phyloP scores from a whole-genome alignment of 139 green algal genomes.

The Diplosphaera chodatii region DNA sequence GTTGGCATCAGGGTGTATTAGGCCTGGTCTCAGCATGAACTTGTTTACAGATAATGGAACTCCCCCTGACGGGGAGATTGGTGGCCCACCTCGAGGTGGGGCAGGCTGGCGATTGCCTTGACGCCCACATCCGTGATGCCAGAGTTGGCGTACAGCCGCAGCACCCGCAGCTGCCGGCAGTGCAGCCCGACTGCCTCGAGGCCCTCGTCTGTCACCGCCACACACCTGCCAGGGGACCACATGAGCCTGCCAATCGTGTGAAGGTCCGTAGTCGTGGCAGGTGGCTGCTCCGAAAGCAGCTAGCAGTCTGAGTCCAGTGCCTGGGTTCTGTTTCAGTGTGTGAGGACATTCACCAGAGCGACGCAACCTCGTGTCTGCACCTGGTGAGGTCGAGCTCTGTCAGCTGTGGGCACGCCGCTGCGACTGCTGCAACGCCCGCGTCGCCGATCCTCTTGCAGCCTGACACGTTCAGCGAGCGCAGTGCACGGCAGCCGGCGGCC shows the following conservation, averaged over 20 bases:
- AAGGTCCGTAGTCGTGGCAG: too few species aligned
- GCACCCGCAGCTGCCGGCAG: constrained; percentile 3
- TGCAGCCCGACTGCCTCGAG: background rate
- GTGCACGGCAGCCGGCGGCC: constrained; percentile 3
- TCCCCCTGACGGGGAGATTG: too few species aligned
- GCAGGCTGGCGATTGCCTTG: background rate
- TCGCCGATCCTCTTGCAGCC: constrained; percentile 22
- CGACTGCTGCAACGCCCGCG: constrained; percentile 7
- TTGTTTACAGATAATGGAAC: too few species aligned
- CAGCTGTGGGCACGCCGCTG: constrained; percentile 4
- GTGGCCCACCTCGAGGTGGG: constrained; percentile 4
- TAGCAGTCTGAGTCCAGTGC: too few species aligned
- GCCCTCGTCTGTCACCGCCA: constrained; percentile 7
- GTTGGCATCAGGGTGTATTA: too few species aligned
- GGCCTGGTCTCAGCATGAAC: too few species aligned
- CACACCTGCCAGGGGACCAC: too few species aligned
- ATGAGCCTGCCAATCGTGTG: too few species aligned
- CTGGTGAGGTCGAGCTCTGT: constrained; percentile 20
- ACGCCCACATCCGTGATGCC: constrained; percentile 4
- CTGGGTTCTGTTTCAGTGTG: background rate
- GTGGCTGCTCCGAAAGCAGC: too few species aligned
- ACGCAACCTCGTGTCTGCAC: background rate
- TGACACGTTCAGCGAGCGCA: constrained; percentile 15
- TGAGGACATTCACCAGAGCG: background rate
- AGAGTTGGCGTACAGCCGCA: constrained; percentile 19